Base-by-base conservation (phyloP, 2,329 filamentous ascomycete species). In the Paecilomyces niveus region DNA sequence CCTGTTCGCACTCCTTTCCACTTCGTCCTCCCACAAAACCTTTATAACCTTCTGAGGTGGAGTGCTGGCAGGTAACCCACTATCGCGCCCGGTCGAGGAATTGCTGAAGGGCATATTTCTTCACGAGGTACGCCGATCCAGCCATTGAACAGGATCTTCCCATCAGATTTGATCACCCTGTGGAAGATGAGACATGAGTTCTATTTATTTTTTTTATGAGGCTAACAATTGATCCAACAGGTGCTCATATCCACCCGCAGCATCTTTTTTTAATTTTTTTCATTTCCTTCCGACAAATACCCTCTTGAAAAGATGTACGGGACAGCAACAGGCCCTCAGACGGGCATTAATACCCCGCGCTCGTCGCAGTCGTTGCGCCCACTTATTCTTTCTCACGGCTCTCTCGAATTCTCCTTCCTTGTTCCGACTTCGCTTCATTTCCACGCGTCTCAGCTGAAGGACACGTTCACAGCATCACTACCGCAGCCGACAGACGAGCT, bases 351-450 rank as follows among this genome's bases (percentile, higher is more conserved):
- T 66, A 99, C 94, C 68, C 94, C 94, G 68, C 89, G 94, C 79
- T 96, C 93, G 58, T 94, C 90, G 68, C 88, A 92, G 65, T 96
- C 93, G 64, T 86, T 97, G 65, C 90, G 94, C 66, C 93, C 94
- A 63, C 86, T 99, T 72, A 91, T 89, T 69, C 84, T 99, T 71
- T 84, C 87, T 65, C 94, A 99, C 78, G 94, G 95, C 74, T 91
- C 90, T 57, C 92, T 99, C 78, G 94, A 99, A 76, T 91, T 95
- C 71, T 93, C 91, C 57, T 94, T 99, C 75, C 87, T 97, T 71
- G 89, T 99, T 72, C 93, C 94, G 59, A 97, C 94, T 67, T 90
- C 87, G 70, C 86, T 97, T 63, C 94, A 99, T 79, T 99, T 95
- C 82, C 92, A 94, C 76, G 94, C 94, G 68, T 89, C 92, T 61